Evolutionary conservation across 2,329 filamentous ascomycete species (phyloP), one percentile per base, ranked within the genome.

Genomic region (Scytalidium lignicola): DNA sequence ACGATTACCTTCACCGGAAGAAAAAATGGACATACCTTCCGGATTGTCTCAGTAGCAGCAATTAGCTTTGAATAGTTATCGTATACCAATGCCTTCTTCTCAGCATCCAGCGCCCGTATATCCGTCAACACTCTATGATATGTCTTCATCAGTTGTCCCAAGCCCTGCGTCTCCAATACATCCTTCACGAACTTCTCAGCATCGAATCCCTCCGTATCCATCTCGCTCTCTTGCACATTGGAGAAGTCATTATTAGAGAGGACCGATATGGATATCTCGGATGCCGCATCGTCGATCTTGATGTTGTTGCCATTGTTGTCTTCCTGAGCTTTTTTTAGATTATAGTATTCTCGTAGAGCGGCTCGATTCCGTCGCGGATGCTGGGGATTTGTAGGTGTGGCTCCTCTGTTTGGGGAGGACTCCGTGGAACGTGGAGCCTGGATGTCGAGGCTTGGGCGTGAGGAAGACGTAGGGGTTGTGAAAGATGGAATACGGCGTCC

Each of bases 31-130:
- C 32, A 15, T 37, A 37, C 32, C 32, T 88, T 90, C 44, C 88
- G 80, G 62, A 99, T 99, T 2, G 92, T 97, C 68, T 96, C 92
- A 10, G 95, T 96, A 1, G 93, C 93, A n/a, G 86, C 82, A 57
- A 99, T 96, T 57, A 99, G 72, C 70, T 97, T 97, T 58, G 87
- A 93, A 68, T 97, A 99, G 65, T 99, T 99, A 67, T 99, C 92
- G 67, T 99, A 99, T 3, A 99, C 93, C 53, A 99, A 72, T 1
- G 92, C 91, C 71, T 99, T 99, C 68, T 93, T 87, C 75, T 99
- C 93, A 20, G 92, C 92, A 62, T 97, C 93, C 17, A 99, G 75
- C 2, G 89, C 91, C 32, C 90, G 74, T 43, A 96, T 92, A 70
- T 97, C 92, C 57, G 82, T 79, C 57, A 92, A 69, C 9, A 92